Evolutionary conservation across 805 yeast species (phyloP).

Genomic region (Pichia paraexigua): DNA sequence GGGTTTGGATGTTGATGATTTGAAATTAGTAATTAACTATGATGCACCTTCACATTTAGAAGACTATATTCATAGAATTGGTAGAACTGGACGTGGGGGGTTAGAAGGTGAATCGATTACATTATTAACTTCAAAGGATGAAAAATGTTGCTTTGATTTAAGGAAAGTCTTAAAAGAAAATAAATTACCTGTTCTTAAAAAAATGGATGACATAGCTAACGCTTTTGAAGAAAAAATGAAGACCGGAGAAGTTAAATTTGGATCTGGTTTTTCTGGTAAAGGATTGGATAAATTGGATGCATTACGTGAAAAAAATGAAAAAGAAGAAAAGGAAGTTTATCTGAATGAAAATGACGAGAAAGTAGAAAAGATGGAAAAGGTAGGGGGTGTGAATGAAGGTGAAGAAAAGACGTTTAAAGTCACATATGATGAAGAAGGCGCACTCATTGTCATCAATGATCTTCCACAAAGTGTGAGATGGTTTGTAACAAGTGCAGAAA

Average conservation of each 20-base stretch:
- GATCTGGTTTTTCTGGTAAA: constrained; percentile 87
- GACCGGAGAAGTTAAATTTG: constrained; percentile 52
- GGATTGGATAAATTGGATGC: constrained; percentile 77
- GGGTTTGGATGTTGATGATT: constrained; percentile 86
- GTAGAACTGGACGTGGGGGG: constrained; percentile 93
- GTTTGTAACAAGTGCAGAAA: constrained; percentile 64
- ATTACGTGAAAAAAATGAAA: constrained; percentile 42
- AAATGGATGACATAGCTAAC: constrained; percentile 42
- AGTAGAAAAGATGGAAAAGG: constrained; percentile 10
- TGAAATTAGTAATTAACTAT: constrained; percentile 72
- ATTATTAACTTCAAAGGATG: constrained; percentile 55
- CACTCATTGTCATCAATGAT: constrained; percentile 53
- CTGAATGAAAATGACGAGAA: constrained; percentile 32
- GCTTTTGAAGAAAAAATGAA: constrained; percentile 54
- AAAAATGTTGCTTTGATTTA: constrained; percentile 57
- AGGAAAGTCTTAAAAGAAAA: constrained; percentile 59
- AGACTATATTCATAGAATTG: constrained; percentile 93
- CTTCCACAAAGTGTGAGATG: constrained; percentile 75
- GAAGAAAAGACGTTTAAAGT: constrained; percentile 19
- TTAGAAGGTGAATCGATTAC: constrained; percentile 65
- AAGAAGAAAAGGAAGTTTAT: constrained; percentile 41
- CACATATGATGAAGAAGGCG: not conserved
- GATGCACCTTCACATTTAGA: constrained; percentile 85
- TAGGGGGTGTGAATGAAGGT: constrained; percentile 19
- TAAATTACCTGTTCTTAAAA: constrained; percentile 42